Percentiles rank a stretch among this genome's conserved stretches.
Evolutionary conservation across 1,284 basidiomycete species (phyloP).

Genomic region (Cutaneotrichosporon sp.): DNA sequence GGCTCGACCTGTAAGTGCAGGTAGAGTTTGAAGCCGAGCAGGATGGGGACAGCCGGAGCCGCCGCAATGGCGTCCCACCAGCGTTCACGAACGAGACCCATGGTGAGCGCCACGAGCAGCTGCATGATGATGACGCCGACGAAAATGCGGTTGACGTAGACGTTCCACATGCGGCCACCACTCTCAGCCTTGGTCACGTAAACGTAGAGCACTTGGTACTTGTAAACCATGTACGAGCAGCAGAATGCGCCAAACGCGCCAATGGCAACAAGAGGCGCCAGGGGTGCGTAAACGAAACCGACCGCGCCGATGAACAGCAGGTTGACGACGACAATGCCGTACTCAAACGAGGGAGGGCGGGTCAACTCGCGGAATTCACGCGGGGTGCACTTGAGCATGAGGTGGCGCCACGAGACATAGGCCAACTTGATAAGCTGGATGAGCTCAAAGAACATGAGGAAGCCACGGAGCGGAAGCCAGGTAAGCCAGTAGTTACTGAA

Average conservation of each 20-base stretch:
- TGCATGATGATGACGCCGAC: conserved; percentile 74
- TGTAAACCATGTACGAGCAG: conserved; percentile 55
- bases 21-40: conserved; percentile 76
- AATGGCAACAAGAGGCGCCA: conserved; percentile 72
- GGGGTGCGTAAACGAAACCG: conserved; percentile 80
- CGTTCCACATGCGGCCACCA: conserved; percentile 90
- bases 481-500: conserved; percentile 80
- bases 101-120: conserved; percentile 75
- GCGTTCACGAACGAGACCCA: conserved; percentile 74
- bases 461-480: conserved; percentile 89
- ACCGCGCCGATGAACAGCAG: conserved; percentile 79
- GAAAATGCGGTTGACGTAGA: conserved; percentile 77
- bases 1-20: conserved; percentile 62
- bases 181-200: conserved; percentile 80
- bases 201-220: conserved; percentile 94
- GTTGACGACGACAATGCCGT: conserved; percentile 47
- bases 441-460: conserved; percentile 88
- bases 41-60: conserved; percentile 68
- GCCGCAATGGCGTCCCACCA: conserved; percentile 51
- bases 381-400: conserved; percentile 88
- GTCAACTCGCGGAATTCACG: conserved; percentile 95
- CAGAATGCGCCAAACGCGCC: conserved; percentile 72
- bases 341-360: conserved; percentile 88
- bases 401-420: conserved; percentile 76
- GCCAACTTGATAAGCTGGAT: conserved; percentile 90